Conservation (phyloP, 345 rosid genomes). For the Populus nigra region DNA sequence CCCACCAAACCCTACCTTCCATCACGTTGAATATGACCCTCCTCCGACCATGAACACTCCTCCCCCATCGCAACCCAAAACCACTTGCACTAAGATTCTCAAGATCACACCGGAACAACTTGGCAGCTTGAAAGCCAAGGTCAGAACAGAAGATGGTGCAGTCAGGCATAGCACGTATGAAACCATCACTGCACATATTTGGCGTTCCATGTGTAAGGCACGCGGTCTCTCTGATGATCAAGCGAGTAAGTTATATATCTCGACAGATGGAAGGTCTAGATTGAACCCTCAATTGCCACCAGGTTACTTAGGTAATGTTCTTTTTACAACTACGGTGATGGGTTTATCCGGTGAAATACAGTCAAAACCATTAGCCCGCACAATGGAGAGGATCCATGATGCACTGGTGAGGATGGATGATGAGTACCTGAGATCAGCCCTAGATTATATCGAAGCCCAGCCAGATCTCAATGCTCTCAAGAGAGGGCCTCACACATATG, state of each 20-base stretch:
- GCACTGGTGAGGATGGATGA: constrained; percentile 24
- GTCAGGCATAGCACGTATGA: constrained; percentile 12
- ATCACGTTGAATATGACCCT: constrained; percentile 24
- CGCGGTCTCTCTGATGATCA: constrained; percentile 20
- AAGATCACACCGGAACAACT: constrained; percentile 18
- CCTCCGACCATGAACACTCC: constrained; percentile 14
- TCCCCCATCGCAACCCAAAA: background rate
- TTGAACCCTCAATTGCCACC: constrained; percentile 39
- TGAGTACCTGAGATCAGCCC: constrained; percentile 38
- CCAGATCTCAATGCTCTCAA: background rate
- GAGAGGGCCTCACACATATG: background rate
- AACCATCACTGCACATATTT: constrained; percentile 24
- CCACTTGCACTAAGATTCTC: background rate
- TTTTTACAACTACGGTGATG: constrained; percentile 29
- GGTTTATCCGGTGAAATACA: constrained; percentile 22
- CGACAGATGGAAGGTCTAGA: constrained; percentile 35
- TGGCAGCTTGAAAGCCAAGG: constrained; percentile 15
- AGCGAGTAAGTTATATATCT: constrained; percentile 4
- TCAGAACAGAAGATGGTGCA: background rate
- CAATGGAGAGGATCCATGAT: constrained; percentile 30
- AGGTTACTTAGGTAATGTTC: constrained; percentile 41
- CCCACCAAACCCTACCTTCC: constrained; percentile 20
- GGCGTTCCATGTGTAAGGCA: constrained; percentile 33
- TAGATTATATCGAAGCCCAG: background rate
- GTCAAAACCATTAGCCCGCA: constrained; percentile 26